A percentile compares a stretch with the other conserved stretches of the same genome.
Conservation (phyloP, 371 early-diverging fungal genomes). For the Saksenaea vasiformis region DNA sequence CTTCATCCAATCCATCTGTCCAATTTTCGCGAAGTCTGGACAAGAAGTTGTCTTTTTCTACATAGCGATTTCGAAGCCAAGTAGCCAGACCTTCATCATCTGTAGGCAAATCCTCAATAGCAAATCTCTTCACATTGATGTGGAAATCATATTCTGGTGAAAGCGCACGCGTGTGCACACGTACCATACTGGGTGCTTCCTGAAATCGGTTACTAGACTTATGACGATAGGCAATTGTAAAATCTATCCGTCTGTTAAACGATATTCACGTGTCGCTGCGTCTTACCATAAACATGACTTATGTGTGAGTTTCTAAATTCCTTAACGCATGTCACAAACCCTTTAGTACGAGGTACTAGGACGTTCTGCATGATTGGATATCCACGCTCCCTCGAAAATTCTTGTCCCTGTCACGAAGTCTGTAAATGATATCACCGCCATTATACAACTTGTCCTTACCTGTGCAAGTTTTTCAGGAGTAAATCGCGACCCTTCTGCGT, state of each 20-base stretch:
- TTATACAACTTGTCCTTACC: constrained; percentile 20
- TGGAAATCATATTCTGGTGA: constrained; percentile 71
- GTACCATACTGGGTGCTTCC: constrained; percentile 62
- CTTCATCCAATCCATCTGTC: constrained; percentile 50
- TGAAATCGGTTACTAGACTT: constrained; percentile 32
- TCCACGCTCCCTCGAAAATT: constrained; percentile 59
- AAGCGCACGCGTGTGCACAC: constrained; percentile 55
- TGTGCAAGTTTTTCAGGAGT: constrained; percentile 62
- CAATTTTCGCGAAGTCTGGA: constrained; percentile 50
- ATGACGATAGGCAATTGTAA: constrained; percentile 68
- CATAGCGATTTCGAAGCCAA: constrained; percentile 66
- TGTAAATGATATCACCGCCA: not conserved
- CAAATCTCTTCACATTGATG: constrained; percentile 61
- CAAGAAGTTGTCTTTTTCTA: constrained; percentile 66
- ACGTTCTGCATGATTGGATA: constrained; percentile 69
- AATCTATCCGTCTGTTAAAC: constrained; percentile 34
- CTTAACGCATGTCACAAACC: constrained; percentile 70
- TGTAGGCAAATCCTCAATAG: constrained; percentile 60
- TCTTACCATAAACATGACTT: constrained; percentile 64
- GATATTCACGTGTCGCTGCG: not conserved
- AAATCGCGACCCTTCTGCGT: constrained; percentile 72
- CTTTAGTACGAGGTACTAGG: constrained; percentile 80
- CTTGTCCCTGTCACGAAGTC: constrained; percentile 44
- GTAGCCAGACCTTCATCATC: constrained; percentile 56
- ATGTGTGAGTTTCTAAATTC: constrained; percentile 66